Base-by-base conservation (phyloP, 2,329 filamentous ascomycete species). In the Botrytis galanthina region DNA sequence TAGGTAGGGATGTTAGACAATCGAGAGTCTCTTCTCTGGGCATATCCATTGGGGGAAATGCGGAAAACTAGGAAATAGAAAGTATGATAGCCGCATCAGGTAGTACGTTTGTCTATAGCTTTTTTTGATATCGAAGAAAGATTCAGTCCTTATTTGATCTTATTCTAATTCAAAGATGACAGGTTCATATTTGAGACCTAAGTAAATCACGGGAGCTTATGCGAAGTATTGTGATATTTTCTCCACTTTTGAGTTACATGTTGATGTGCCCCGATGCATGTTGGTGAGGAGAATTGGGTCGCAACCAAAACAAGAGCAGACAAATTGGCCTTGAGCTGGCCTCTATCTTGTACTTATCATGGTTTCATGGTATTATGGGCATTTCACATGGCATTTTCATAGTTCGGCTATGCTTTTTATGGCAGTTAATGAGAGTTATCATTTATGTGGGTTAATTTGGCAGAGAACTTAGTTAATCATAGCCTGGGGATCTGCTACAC, bases 61-160 rank as follows among this genome's bases (percentile, higher is more conserved):
- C 22, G 46, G 12, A 1, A 18, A 54, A 29, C 6, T n/a, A 29
- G 8, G n/a, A 54, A 54, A 1, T 29, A 29, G 12, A 3, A 29
- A 8, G 14, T 0, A 1, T 4, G 4, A n/a, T 0, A 5, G 6
- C 0, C 4, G 2, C 14, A 10, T n/a, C 46, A 51, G 22, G 22
- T 12, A 14, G 6, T 26, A 51, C 22, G 4, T 26, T 51, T 12
- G 8, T 26, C 46, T 3, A 46, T 9, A 46, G 18, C 0, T 26
- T 7, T 44, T 44, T 5, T 44, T 7, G 42, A 44, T 44, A 0
- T 16, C 42, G 18, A 44, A 44, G 16, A 44, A 44, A 20, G 1
- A 44, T 44, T 8, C 42, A 44, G 18, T 44, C 18, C 7, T 20
- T 3, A 9, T 46, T 8, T 46, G 6, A 9, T 46, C 44, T 46